Conservation (phyloP, 805 yeast genomes). For the Dipodascopsis tothii region DNA sequence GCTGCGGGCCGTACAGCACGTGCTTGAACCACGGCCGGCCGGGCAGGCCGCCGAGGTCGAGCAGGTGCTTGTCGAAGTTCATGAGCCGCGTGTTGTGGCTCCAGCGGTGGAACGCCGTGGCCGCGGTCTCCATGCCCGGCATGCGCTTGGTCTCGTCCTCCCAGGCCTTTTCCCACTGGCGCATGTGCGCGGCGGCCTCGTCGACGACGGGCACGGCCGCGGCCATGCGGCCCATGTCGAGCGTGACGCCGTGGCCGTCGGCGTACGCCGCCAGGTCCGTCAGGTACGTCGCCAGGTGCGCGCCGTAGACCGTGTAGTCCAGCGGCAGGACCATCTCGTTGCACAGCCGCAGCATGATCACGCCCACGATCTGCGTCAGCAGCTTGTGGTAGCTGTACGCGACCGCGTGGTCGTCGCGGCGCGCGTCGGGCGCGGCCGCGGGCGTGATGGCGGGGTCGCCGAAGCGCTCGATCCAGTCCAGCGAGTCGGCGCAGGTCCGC, state of each 20-base stretch:
- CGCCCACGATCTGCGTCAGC: conserved; percentile 47
- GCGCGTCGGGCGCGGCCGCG: not conserved
- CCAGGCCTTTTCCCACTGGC: conserved; percentile 27
- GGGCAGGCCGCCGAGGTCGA: conserved; percentile 43
- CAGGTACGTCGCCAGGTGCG: conserved; percentile 17
- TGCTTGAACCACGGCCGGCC: conserved; percentile 54
- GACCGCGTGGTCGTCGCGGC: not conserved
- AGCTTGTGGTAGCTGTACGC: conserved; percentile 53
- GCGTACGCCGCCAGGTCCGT: conserved; percentile 10
- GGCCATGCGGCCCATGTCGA: conserved; percentile 18
- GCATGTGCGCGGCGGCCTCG: conserved; percentile 38
- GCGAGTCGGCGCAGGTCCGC: conserved; percentile 65
- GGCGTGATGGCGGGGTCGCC: conserved; percentile 44
- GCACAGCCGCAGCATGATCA: conserved; percentile 41
- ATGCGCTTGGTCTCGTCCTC: conserved; percentile 42
- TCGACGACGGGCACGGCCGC: conserved; percentile 25
- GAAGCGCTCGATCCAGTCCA: conserved; percentile 55
- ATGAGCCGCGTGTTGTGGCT: conserved; percentile 37
- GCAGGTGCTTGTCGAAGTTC: conserved; percentile 36
- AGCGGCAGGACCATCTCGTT: conserved; percentile 44
- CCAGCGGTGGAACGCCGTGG: conserved; percentile 18
- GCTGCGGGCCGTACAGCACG: conserved; percentile 54
- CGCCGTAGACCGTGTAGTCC: conserved; percentile 37
- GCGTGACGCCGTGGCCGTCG: conserved; percentile 1
- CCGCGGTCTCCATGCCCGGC: conserved; percentile 23